A percentile compares a stretch with the other conserved stretches of the same genome.
Evolutionary conservation across 306 rosid genomes (phyloP).

Genomic region (Malus domestica): DNA sequence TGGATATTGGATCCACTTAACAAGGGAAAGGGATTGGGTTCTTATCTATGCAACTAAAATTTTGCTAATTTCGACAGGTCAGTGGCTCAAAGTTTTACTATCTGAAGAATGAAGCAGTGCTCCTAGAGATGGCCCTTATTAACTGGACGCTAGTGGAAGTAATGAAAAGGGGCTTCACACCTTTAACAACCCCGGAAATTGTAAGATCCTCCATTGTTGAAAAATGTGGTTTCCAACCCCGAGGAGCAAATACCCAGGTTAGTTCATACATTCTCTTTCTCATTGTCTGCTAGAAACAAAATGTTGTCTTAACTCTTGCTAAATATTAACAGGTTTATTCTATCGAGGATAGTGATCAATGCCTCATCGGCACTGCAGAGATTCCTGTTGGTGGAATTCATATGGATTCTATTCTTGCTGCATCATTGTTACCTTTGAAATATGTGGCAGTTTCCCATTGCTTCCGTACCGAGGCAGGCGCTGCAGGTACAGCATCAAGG

Average conservation of each 20-base stretch:
- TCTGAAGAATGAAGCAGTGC: constrained; percentile 86
- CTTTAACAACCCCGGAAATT: constrained; percentile 84
- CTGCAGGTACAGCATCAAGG: constrained; percentile 93
- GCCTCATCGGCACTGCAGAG: constrained; percentile 99
- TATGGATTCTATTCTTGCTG: constrained; percentile 87
- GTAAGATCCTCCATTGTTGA: constrained; percentile 94
- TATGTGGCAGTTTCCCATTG: constrained; percentile 92
- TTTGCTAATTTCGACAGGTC: constrained; percentile 47
- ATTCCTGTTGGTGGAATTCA: constrained; percentile 97
- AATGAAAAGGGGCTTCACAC: constrained; percentile 76
- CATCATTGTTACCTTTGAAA: constrained; percentile 70
- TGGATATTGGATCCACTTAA: constrained; percentile 12
- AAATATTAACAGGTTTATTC: constrained; percentile 68
- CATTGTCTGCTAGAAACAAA: neutral
- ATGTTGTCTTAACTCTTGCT: constrained; percentile 10
- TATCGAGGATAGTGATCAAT: constrained; percentile 79
- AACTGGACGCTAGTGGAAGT: constrained; percentile 93
- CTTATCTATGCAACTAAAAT: constrained; percentile 6
- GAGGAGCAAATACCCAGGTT: constrained; percentile 91
- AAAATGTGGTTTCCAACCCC: constrained; percentile 96
- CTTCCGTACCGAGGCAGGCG: constrained; percentile 97
- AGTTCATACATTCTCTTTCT: constrained; percentile 1
- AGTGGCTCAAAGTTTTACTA: constrained; percentile 95
- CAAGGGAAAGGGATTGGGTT: neutral
- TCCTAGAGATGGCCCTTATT: constrained; percentile 78